Percentiles rank a stretch among this genome's conserved stretches.
These are phyloP conservation scores for Mallotus repandus DNA, from an alignment of 441 rosid species.

Conservation along the genomic window DNA sequence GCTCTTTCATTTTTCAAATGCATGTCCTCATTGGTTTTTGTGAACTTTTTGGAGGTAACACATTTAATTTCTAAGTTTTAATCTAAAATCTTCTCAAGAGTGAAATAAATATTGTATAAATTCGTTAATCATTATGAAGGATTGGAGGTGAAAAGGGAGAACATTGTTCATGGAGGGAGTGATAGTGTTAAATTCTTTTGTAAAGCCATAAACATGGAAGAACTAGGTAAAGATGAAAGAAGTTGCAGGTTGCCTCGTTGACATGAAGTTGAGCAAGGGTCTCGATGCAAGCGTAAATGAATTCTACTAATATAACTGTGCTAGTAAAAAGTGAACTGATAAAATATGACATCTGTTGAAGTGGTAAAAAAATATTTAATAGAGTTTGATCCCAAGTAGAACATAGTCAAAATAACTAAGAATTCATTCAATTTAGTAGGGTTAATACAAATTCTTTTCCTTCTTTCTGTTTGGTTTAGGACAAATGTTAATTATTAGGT, in stretches of 20 bases:
- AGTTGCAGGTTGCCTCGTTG: background rate
- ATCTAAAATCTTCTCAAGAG: background rate
- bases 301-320: background rate
- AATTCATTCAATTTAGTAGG: background rate
- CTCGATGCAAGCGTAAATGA: background rate
- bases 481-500: background rate
- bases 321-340: background rate
- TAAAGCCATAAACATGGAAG: background rate
- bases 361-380: background rate
- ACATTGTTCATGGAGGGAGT: background rate
- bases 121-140: background rate
- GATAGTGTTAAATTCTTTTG: background rate
- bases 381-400: background rate
- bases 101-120: background rate
- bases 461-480: background rate
- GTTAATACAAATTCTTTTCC: background rate
- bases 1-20: background rate
- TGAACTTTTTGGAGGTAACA: background rate
- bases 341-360: background rate
- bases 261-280: conserved; percentile 1
- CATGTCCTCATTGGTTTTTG: background rate
- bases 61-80: background rate
- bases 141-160: background rate
- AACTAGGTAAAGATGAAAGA: background rate
- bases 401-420: background rate